These are phyloP conservation scores for Myriosclerotinia duriaeana DNA, from an alignment of 2,329 filamentous ascomycete species.

Conservation along the genomic window DNA sequence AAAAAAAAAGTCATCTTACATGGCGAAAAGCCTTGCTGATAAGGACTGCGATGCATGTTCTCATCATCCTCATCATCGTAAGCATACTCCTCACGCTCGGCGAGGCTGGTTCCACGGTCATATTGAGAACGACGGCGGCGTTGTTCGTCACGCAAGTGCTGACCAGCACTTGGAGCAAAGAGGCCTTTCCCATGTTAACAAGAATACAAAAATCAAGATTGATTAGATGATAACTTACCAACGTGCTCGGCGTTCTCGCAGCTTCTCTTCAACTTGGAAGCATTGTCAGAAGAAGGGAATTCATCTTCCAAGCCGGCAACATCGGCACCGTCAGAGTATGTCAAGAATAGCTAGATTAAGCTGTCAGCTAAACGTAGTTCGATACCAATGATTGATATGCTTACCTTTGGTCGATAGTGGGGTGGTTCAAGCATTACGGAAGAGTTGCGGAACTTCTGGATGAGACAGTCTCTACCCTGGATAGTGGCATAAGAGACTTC, in stretches of 20 bases:
- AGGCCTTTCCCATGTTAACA: conserved; percentile 55
- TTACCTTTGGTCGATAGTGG: conserved; percentile 80
- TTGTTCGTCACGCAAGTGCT: conserved; percentile 72
- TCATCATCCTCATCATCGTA: conserved; percentile 29
- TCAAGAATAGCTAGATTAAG: conserved; percentile 55
- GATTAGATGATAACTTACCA: conserved; percentile 53
- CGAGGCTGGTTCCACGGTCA: conserved; percentile 75
- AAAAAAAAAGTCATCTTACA: conserved; percentile 23
- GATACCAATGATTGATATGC: conserved; percentile 40
- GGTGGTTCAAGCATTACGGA: conserved; percentile 88
- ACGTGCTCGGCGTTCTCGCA: conserved; percentile 84
- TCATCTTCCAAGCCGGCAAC: conserved; percentile 72
- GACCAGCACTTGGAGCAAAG: conserved; percentile 75
- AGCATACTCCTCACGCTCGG: conserved; percentile 45
- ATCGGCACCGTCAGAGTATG: conserved; percentile 50
- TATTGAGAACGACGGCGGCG: conserved; percentile 70
- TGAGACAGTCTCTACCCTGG: conserved; percentile 85
- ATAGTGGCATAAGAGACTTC: conserved; percentile 97
- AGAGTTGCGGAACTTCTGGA: conserved; percentile 95
- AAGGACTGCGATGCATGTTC: conserved; percentile 18
- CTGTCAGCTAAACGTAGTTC: conserved; percentile 32
- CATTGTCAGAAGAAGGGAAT: conserved; percentile 80
- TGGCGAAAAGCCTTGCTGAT: conserved; percentile 26
- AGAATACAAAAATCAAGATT: not conserved
- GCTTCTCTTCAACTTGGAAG: conserved; percentile 82